Evolutionary conservation across 2,329 filamentous ascomycete species (phyloP), one percentile per base, ranked within the genome.

Genomic region (Magnaporthales sp.): DNA sequence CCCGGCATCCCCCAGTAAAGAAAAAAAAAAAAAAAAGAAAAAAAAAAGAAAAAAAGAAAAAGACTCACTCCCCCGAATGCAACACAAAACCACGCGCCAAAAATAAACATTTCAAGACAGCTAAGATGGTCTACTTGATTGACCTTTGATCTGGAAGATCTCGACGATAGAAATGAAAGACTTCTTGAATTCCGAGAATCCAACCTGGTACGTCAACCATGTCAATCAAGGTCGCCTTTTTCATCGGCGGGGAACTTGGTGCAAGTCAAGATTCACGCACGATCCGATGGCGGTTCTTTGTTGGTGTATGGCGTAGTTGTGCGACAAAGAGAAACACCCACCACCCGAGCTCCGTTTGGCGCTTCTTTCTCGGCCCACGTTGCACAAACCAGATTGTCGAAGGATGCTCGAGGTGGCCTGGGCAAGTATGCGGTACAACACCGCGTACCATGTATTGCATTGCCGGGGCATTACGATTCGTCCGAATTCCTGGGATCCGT

Each of bases 21-120:
- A 70, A 66, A 38, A 32, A 29, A 61, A 65, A 61, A 58, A 15
- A 62, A 10, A 11, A 27, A 63, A 10, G 19, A 24, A 63, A 13
- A 26, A 13, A 7, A n/a, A n/a, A n/a, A n/a, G n/a, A n/a, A n/a
- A n/a, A n/a, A n/a, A n/a, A n/a, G n/a, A n/a, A n/a, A n/a, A n/a
- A n/a, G n/a, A n/a, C n/a, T n/a, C n/a, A n/a, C n/a, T n/a, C n/a
- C n/a, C n/a, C n/a, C n/a, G n/a, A n/a, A n/a, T n/a, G n/a, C n/a
- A n/a, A n/a, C n/a, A n/a, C n/a, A n/a, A n/a, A n/a, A n/a, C n/a
- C n/a, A n/a, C n/a, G n/a, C n/a, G n/a, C n/a, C n/a, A n/a, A n/a
- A n/a, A n/a, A n/a, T n/a, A n/a, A n/a, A n/a, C n/a, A n/a, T n/a
- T n/a, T n/a, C n/a, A n/a, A n/a, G 4, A 62, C 66, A 6, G n/a